These are phyloP conservation scores for Physaria fendleri DNA, from an alignment of 345 rosid genomes.

Conservation along the genomic window DNA sequence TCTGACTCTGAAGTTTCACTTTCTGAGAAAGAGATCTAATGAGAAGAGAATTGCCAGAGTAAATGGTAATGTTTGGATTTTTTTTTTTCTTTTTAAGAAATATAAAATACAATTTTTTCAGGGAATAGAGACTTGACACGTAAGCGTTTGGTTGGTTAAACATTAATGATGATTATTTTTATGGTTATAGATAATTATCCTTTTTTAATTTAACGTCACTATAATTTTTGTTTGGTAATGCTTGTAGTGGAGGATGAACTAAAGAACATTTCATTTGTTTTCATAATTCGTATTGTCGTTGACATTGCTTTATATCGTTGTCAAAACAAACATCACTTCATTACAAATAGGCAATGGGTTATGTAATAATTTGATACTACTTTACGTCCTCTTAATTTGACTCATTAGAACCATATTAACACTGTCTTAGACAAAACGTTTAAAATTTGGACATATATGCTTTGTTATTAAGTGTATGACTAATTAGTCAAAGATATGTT, in stretches of 20 bases:
- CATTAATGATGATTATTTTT: slow-evolving; percentile 5
- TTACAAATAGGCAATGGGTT: slow-evolving; percentile 8
- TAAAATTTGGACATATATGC: not conserved
- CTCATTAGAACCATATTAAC: not conserved
- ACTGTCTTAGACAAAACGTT: slow-evolving; percentile 6
- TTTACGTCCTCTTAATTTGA: slow-evolving; percentile 24
- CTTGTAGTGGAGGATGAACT: too few relatives aligned
- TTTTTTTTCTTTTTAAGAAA: not conserved
- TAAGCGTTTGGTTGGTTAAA: not conserved
- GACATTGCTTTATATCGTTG: slow-evolving; percentile 13
- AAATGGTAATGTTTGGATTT: slow-evolving; percentile 20
- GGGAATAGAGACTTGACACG: slow-evolving; percentile 23
- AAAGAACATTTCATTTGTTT: slow-evolving; percentile 16
- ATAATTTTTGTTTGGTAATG: slow-evolving; percentile 12
- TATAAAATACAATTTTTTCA: slow-evolving; percentile 1
- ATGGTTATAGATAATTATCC: slow-evolving; percentile 2
- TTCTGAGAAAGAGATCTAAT: too few relatives aligned
- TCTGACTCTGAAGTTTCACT: slow-evolving; percentile 3
- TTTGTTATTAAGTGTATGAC: too few relatives aligned
- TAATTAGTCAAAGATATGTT: not conserved
- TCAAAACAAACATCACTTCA: slow-evolving; percentile 19
- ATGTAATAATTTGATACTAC: slow-evolving; percentile 15
- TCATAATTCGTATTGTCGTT: slow-evolving; percentile 26
- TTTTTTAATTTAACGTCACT: not conserved
- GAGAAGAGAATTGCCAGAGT: slow-evolving; percentile 12